Evolutionary conservation across 306 rosid species (phyloP).

Genomic region (Prunus armeniaca): DNA sequence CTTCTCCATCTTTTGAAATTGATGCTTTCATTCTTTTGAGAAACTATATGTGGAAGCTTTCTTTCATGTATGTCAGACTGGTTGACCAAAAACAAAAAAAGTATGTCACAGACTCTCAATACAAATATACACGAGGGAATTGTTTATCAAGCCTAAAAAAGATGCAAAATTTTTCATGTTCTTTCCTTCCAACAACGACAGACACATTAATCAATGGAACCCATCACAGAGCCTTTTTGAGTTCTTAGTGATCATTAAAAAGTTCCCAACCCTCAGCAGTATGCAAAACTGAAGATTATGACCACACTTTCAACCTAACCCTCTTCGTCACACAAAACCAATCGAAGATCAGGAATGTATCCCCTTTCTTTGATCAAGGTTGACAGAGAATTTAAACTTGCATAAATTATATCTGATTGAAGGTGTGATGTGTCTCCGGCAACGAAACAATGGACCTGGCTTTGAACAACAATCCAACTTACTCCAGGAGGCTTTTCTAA

Average conservation of each 20-base stretch:
- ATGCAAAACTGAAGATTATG: no score
- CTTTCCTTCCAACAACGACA: not conserved
- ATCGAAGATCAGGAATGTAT: slow-evolving; percentile 16
- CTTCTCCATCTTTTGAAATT: not conserved
- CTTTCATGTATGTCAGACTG: not conserved
- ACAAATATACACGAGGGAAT: not conserved
- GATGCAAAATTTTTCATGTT: not conserved
- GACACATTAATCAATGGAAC: no score
- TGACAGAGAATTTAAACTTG: slow-evolving; percentile 31
- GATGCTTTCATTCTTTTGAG: not conserved
- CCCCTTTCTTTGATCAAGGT: slow-evolving; percentile 33
- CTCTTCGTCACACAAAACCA: slow-evolving; percentile 24
- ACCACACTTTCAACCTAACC: slow-evolving; percentile 3
- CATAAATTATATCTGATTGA: slow-evolving; percentile 34
- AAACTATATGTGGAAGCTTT: not conserved
- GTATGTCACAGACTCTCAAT: not conserved
- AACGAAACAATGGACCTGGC: slow-evolving; percentile 33
- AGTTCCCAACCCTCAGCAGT: no score
- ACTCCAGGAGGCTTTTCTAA: slow-evolving; percentile 35
- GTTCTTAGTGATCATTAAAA: no score
- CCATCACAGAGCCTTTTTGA: no score
- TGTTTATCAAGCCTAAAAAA: no score
- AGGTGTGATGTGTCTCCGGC: slow-evolving; percentile 36
- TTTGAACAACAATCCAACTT: slow-evolving; percentile 46
- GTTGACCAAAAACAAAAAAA: no score